These are phyloP conservation scores for Calonectria henricotiae DNA, from an alignment of 2,329 filamentous ascomycete species.

Conservation along the genomic window DNA sequence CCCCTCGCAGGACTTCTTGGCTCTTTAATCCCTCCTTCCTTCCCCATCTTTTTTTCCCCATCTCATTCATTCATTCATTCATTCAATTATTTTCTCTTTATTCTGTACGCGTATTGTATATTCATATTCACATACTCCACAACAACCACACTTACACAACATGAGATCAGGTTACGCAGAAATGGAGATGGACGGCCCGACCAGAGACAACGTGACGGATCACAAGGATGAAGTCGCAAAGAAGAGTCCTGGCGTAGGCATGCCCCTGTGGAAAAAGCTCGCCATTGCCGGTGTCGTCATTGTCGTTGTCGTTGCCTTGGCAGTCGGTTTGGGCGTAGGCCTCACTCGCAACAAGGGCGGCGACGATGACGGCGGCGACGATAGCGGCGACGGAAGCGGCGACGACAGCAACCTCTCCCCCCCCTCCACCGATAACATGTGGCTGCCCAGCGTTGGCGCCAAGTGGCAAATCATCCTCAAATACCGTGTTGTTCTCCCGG, in stretches of 20 bases:
- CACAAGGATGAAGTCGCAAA: constrained; percentile 30
- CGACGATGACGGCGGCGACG: constrained; percentile 40
- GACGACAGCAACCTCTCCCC: constrained; percentile 41
- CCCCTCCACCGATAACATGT: constrained; percentile 56
- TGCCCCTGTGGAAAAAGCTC: constrained; percentile 56
- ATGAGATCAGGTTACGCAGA: constrained; percentile 9
- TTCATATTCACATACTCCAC: not conserved
- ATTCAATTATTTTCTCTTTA: not conserved
- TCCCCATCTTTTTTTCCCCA: not conserved
- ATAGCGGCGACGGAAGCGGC: constrained; percentile 42
- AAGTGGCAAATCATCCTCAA: constrained; percentile 77
- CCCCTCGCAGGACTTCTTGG: not conserved
- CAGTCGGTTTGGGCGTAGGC: constrained; percentile 72
- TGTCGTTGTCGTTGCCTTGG: constrained; percentile 62
- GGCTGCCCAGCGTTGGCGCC: constrained; percentile 69
- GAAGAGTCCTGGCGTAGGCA: constrained; percentile 8
- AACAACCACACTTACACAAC: not conserved
- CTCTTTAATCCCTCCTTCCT: no score
- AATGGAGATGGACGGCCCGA: constrained; percentile 6
- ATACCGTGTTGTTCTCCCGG: constrained; percentile 63
- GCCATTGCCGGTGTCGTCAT: constrained; percentile 49
- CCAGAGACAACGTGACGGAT: constrained; percentile 2
- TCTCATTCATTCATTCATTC: not conserved
- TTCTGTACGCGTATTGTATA: not conserved
- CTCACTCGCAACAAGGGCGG: constrained; percentile 59